Base-by-base conservation (phyloP, 75 land plant species). In the Picea sitchensis region DNA sequence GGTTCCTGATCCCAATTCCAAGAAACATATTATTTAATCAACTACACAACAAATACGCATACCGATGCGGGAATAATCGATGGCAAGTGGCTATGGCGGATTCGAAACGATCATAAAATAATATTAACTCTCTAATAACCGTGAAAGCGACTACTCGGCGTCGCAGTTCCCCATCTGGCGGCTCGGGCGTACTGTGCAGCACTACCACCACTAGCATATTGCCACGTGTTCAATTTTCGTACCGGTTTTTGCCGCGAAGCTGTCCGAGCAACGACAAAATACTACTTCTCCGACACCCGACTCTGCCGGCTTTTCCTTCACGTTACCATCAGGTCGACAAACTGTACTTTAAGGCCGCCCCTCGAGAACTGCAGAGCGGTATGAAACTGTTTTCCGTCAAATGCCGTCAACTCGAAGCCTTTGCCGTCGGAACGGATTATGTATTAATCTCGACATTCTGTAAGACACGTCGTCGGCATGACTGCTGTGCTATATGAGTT, bases 141-240 rank as follows among this genome's bases (percentile, higher is more conserved):
- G 18, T 0, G 47, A 68, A 68, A 68, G 72, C 41, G 72, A 68
- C 72, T 34, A 18, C 72, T 68, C 21, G 38, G 72, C 72, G 47
- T 68, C 72, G 32, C 72, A 18, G 7, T 68, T 68, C 36, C 72
- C 72, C 72, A 68, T 38, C 72, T 68, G 72, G 69, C 47, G 72
- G 44, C 72, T 34, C 34, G 20, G 21, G 18, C 38, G 72, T 32
- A 68, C 72, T 5, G 13, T 3, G 20, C 72, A 36, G 44, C 47
- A 4, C 18, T 20, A 0, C n/a, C 1, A 32, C 72, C 38, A 68
- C 72, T 17, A 2, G 0, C 36, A 7, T 17, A 1, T 20, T 0
- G 72, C 15, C 72, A 68, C 44, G 72, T 68, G 38, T 0, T 4
- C 1, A n/a, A 0, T 3, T 44, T n/a, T 41, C 72, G 72, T 68